Conservation (phyloP, 2,329 filamentous ascomycete genomes). For the Blastomyces gilchristii region DNA sequence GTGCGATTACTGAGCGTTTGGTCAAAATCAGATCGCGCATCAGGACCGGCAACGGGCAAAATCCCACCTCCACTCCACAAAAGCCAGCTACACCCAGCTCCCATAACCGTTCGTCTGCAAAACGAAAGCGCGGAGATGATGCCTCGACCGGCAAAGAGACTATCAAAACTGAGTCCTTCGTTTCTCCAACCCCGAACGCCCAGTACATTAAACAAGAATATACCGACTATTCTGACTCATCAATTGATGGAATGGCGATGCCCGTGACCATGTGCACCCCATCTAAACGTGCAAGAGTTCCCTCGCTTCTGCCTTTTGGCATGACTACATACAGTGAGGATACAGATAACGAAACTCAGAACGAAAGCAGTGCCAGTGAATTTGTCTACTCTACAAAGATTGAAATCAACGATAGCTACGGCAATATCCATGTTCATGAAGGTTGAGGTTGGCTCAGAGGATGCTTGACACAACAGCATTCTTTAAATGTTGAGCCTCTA, state of each 20-base stretch:
- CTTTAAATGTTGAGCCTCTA: not conserved
- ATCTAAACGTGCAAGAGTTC: constrained; percentile 18
- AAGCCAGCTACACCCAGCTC: constrained; percentile 10
- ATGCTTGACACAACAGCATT: not conserved
- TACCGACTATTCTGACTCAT: constrained; percentile 5
- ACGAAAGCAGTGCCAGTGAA: constrained; percentile 14
- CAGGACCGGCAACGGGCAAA: constrained; percentile 11
- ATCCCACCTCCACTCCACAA: constrained; percentile 14
- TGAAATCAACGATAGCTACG: not conserved
- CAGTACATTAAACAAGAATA: constrained; percentile 14
- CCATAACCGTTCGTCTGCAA: constrained; percentile 9
- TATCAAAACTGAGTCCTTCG: not conserved
- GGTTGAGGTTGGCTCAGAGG: not conserved
- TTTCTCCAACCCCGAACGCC: not conserved
- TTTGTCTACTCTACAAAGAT: constrained; percentile 5
- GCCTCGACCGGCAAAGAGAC: not conserved
- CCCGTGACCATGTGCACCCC: constrained; percentile 10
- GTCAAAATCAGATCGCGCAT: constrained; percentile 23
- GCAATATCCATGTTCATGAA: not conserved
- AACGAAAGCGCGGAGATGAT: not conserved
- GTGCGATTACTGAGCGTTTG: constrained; percentile 33
- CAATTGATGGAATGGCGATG: constrained; percentile 3
- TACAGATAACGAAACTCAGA: constrained; percentile 12
- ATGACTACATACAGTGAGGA: constrained; percentile 17
- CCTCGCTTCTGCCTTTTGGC: constrained; percentile 13